Evolutionary conservation across 495 filamentous ascomycete species (phyloP), one percentile per base, ranked within the genome.

Genomic region (Lepraria neglecta): DNA sequence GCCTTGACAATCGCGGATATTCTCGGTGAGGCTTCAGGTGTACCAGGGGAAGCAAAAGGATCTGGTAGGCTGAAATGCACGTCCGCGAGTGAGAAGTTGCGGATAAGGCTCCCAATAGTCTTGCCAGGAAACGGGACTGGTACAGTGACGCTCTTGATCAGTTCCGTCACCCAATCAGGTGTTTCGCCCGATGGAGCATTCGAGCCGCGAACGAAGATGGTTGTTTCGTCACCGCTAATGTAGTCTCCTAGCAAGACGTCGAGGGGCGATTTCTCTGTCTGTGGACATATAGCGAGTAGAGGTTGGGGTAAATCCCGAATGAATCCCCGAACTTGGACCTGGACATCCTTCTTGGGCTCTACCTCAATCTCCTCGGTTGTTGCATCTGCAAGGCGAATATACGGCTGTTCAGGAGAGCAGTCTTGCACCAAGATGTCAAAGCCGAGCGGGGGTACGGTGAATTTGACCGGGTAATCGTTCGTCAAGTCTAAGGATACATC

Each of bases 391-490:
- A 97, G 85, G 35, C 82, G 72, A 38, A 91, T 88, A 60, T 82
- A 78, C 6, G 80, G 79, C 46, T 87, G 81, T 7, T 77, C 70
- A 11, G 80, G 76, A 2, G 70, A 71, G 70, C 94, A 98, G 52
- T 87, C 88, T 24, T 88, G 85, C 17, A 97, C 85, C 51, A 95
- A 75, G 24, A 97, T 82, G 56, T 88, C 81, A 69, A 98, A 97
- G 6, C 82, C 85, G 45, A 98, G 82, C 52, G 84, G 77, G 33
- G 94, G 92, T 42, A 96, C 76, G 17, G 78, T 77, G 54, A 97
- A 73, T 42, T 83, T 76, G 17, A 97, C 66, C 1, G 90, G 90
- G 62, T 87, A 95, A 19, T 84, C 76, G 66, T 96, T 89, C 62
- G 77, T 72, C 11, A 91, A 75, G 6, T 74, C 70, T 24, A 95